Percentiles rank a stretch among this genome's conserved stretches.
These are phyloP conservation scores for Lichtheimia ornata DNA, from an alignment of 371 early-diverging fungal species.

Conservation along the genomic window DNA sequence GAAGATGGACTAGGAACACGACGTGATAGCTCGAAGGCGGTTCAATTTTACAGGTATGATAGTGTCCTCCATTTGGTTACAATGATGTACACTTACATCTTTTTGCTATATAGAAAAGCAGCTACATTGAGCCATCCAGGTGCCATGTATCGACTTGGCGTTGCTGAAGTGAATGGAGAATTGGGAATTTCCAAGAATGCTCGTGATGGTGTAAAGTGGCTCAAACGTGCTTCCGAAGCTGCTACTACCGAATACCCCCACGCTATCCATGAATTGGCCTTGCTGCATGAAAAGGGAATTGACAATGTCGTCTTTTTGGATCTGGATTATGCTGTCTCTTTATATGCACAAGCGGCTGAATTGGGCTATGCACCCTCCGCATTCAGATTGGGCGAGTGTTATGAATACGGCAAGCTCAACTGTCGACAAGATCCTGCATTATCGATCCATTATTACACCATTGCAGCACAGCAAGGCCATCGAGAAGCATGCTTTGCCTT, in stretches of 20 bases:
- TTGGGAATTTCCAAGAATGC: conserved; percentile 57
- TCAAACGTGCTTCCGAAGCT: conserved; percentile 72
- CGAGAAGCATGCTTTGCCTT: conserved; percentile 88
- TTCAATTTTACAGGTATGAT: conserved; percentile 71
- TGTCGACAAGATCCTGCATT: conserved; percentile 66
- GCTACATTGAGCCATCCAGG: conserved; percentile 70
- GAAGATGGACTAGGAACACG: conserved; percentile 69
- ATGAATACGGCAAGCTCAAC: conserved; percentile 77
- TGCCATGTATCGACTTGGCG: conserved; percentile 73
- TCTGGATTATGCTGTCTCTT: conserved; percentile 70
- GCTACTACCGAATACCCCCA: conserved; percentile 79
- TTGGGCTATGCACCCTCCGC: conserved; percentile 80
- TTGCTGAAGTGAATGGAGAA: conserved; percentile 74
- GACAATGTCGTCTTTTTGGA: conserved; percentile 74
- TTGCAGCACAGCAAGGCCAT: conserved; percentile 90
- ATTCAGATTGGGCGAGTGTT: conserved; percentile 78
- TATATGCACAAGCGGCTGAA: conserved; percentile 74
- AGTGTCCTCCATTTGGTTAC: not conserved
- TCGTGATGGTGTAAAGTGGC: conserved; percentile 81
- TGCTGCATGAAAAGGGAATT: conserved; percentile 71
- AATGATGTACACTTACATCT: not conserved
- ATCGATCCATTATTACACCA: conserved; percentile 72
- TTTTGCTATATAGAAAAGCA: conserved; percentile 54
- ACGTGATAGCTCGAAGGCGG: conserved; percentile 63
- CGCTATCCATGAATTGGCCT: conserved; percentile 77